These are phyloP conservation scores for Suillus subluteus DNA, from an alignment of 768 basidiomycete species.

Conservation along the genomic window DNA sequence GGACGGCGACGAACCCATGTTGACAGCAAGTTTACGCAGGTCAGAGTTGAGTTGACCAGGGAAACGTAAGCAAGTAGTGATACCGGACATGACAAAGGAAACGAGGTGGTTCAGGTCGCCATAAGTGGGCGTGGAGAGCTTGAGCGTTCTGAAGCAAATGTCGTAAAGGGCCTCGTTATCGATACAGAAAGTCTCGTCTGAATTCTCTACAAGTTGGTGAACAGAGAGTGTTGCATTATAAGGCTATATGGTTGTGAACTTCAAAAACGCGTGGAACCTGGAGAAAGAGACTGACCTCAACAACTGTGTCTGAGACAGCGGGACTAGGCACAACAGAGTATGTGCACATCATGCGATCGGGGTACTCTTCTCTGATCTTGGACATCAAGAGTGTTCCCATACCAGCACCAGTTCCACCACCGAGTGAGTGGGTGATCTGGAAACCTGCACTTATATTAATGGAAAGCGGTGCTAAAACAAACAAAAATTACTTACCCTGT, in stretches of 20 bases:
- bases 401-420: conserved; percentile 99
- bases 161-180: conserved; percentile 99
- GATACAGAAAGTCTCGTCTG: conserved; percentile 99
- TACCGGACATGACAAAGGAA: conserved; percentile 97
- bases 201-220: conserved; percentile 99
- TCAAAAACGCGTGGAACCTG: background rate
- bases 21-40: conserved; percentile 96
- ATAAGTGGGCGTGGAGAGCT: conserved; percentile 93
- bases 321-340: conserved; percentile 98
- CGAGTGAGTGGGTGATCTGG: conserved; percentile 98
- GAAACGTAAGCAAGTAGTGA: conserved; percentile 99
- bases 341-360: conserved; percentile 99
- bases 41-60: conserved; percentile 99
- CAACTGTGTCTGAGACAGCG: conserved; percentile 98
- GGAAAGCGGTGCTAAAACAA: conserved; percentile 7
- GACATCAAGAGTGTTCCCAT: conserved; percentile 99
- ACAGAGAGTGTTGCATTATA: conserved; percentile 99
- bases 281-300: conserved; percentile 61
- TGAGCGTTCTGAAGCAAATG: conserved; percentile 98
- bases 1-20: conserved; percentile 85
- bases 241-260: conserved; percentile 53
- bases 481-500: conserved; percentile 67
- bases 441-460: conserved; percentile 60
- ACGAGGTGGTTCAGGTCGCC: conserved; percentile 98
- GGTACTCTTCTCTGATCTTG: conserved; percentile 99